A percentile compares a stretch with the other conserved stretches of the same genome.
Conservation (phyloP, 805 yeast species). For the Babjeviella inositovora region DNA sequence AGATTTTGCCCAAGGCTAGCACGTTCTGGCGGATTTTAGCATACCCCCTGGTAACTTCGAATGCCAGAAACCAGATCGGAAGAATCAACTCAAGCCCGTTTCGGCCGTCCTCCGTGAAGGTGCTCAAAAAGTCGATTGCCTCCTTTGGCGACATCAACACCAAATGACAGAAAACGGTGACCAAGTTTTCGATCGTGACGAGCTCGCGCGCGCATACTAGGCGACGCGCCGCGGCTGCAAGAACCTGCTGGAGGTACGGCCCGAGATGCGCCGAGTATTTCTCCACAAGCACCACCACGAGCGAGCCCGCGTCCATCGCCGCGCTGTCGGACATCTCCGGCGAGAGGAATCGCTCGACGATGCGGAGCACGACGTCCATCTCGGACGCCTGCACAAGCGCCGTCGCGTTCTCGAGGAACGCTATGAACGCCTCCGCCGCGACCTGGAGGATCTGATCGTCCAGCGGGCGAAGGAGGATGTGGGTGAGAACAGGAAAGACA, state of each 20-base stretch:
- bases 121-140: slow-evolving; percentile 44
- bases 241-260: slow-evolving; percentile 34
- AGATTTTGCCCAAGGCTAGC: slow-evolving; percentile 58
- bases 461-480: slow-evolving; percentile 22
- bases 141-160: slow-evolving; percentile 45
- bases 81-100: slow-evolving; percentile 30
- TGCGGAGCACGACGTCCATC: slow-evolving; percentile 36
- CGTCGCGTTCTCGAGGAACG: slow-evolving; percentile 27
- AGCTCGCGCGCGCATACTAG: slow-evolving; percentile 52
- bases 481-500: slow-evolving; percentile 24
- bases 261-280: slow-evolving; percentile 24
- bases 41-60: slow-evolving; percentile 68
- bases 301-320: slow-evolving; percentile 57
- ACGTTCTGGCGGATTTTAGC: slow-evolving; percentile 53
- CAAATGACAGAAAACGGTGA: slow-evolving; percentile 62
- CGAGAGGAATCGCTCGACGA: slow-evolving; percentile 54
- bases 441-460: slow-evolving; percentile 71
- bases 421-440: slow-evolving; percentile 60
- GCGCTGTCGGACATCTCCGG: slow-evolving; percentile 69
- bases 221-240: slow-evolving; percentile 58
- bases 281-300: slow-evolving; percentile 42
- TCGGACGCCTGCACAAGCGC: slow-evolving; percentile 21
- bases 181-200: slow-evolving; percentile 60
- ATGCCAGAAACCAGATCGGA: slow-evolving; percentile 72
- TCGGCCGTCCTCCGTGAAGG: slow-evolving; percentile 13